These are phyloP conservation scores for Phytophthora vignae DNA, from an alignment of 352 stramenopile species.

Conservation along the genomic window DNA sequence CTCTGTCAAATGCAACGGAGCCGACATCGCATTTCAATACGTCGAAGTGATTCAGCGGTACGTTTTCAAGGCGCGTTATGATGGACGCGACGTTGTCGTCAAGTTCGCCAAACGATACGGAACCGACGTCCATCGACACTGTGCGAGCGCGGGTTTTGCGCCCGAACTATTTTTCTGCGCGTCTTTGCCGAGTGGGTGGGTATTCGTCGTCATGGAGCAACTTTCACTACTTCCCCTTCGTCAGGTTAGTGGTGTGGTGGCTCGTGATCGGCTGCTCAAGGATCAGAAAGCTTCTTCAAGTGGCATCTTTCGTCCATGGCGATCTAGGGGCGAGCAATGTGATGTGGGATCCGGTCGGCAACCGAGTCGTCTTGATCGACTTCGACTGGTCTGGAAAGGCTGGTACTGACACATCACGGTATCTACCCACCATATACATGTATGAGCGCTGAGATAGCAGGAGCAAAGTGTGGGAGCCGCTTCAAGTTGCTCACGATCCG, in stretches of 20 bases:
- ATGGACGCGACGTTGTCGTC: slow-evolving; percentile 26
- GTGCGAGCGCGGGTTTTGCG: slow-evolving; percentile 25
- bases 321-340: slow-evolving; percentile 28
- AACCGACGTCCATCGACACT: slow-evolving; percentile 32
- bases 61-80: slow-evolving; percentile 28
- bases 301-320: slow-evolving; percentile 17
- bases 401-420: slow-evolving; percentile 7
- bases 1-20: slow-evolving; percentile 22
- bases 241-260: background rate
- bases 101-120: slow-evolving; percentile 36
- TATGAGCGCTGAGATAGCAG: slow-evolving; percentile 36
- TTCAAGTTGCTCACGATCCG: slow-evolving; percentile 20
- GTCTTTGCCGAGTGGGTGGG: slow-evolving; percentile 27
- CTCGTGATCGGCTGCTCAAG: slow-evolving; percentile 24
- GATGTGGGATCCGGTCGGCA: slow-evolving; percentile 34
- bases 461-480: slow-evolving; percentile 27
- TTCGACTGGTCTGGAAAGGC: slow-evolving; percentile 45
- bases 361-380: slow-evolving; percentile 45
- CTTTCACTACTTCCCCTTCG: slow-evolving; percentile 6
- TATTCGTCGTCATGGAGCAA: slow-evolving; percentile 41
- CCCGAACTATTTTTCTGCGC: slow-evolving; percentile 28
- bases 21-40: slow-evolving; percentile 23
- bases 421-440: slow-evolving; percentile 27
- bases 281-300: slow-evolving; percentile 16
- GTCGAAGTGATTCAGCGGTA: slow-evolving; percentile 25